Conservation (phyloP, 2,329 filamentous ascomycete genomes). For the Aspergillus eucalypticola region DNA sequence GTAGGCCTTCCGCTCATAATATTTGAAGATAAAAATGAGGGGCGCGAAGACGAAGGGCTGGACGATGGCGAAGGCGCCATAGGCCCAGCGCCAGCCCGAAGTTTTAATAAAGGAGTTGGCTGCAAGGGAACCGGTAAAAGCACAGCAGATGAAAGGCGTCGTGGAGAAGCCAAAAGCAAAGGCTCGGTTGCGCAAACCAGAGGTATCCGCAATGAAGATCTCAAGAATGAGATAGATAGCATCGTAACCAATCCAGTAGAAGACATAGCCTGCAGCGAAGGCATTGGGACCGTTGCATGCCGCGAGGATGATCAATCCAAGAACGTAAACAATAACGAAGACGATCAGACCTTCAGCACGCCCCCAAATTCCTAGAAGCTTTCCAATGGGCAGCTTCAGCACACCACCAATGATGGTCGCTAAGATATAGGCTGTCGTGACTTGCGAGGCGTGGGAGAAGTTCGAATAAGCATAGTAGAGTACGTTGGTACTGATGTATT, state of each 20-base stretch:
- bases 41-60: constrained; percentile 59
- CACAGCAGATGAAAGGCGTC: constrained; percentile 65
- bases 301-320: constrained; percentile 63
- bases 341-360: constrained; percentile 59
- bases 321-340: constrained; percentile 50
- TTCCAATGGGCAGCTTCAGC: constrained; percentile 62
- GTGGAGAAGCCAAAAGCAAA: constrained; percentile 61
- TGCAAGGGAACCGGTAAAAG: constrained; percentile 56
- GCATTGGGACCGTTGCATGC: constrained; percentile 60
- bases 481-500: constrained; percentile 45
- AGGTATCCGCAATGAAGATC: constrained; percentile 66
- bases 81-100: constrained; percentile 64
- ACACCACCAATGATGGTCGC: constrained; percentile 59
- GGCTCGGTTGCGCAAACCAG: constrained; percentile 60
- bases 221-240: constrained; percentile 59
- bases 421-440: constrained; percentile 56
- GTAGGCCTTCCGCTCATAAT: constrained; percentile 60
- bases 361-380: constrained; percentile 64
- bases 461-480: constrained; percentile 54
- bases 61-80: constrained; percentile 63
- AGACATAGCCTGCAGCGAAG: constrained; percentile 64
- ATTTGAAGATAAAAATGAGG: constrained; percentile 55
- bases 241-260: constrained; percentile 61
- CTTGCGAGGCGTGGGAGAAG: constrained; percentile 54
- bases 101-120: constrained; percentile 52